Evolutionary conservation across 2,329 filamentous ascomycete genomes (phyloP).

Genomic region (Cladosporium velox): DNA sequence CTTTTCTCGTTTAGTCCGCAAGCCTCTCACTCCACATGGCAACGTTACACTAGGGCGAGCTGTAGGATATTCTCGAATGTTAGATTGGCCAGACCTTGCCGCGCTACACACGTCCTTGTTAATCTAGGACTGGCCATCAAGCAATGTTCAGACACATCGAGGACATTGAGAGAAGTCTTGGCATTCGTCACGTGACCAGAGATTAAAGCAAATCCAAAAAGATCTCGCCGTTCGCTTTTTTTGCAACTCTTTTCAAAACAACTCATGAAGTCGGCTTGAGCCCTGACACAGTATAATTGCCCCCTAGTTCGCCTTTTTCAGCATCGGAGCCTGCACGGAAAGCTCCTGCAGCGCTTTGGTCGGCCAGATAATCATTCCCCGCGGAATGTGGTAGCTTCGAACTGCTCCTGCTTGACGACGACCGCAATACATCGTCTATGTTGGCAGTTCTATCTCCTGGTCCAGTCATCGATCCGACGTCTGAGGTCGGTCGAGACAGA

Average conservation of each 20-base stretch:
- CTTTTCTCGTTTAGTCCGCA: too few relatives aligned
- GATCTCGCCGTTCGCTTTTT: neutral
- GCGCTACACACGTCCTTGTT: too few relatives aligned
- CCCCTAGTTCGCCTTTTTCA: slow-evolving; percentile 5
- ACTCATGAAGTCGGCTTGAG: neutral
- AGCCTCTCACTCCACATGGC: too few relatives aligned
- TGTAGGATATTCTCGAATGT: too few relatives aligned
- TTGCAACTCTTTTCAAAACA: neutral
- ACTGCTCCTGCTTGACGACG: neutral
- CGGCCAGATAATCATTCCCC: neutral
- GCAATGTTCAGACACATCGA: too few relatives aligned
- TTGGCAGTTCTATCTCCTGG: neutral
- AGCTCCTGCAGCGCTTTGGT: neutral
- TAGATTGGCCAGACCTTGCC: too few relatives aligned
- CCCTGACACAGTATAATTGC: neutral
- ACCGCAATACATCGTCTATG: neutral
- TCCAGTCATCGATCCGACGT: neutral
- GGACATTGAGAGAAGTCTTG: too few relatives aligned
- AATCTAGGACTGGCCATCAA: neutral
- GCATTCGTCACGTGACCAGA: too few relatives aligned
- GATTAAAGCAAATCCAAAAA: neutral
- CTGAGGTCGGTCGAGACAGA: neutral
- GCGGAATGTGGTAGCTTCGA: neutral
- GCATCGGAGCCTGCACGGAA: slow-evolving; percentile 2
- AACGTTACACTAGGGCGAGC: too few relatives aligned